A percentile compares a stretch with the other conserved stretches of the same genome.
Evolutionary conservation across 2,329 filamentous ascomycete species (phyloP).

Genomic region (Bipolaris bicolor): DNA sequence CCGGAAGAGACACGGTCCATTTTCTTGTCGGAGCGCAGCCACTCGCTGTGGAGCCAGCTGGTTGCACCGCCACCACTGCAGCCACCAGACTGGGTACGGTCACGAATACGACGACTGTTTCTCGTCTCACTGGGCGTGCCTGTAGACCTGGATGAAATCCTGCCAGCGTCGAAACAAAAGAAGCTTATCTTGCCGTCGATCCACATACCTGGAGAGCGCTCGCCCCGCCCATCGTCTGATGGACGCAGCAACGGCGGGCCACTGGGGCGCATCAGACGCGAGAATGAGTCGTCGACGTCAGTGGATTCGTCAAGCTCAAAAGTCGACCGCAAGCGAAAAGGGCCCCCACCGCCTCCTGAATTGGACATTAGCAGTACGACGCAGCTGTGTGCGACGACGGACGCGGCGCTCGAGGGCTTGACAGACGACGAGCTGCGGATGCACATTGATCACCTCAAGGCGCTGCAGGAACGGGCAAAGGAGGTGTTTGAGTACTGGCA

Average conservation of each 20-base stretch:
- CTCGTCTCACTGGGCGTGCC: conserved; percentile 94
- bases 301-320: conserved; percentile 48
- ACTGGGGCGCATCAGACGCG: conserved; percentile 48
- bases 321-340: conserved; percentile 56
- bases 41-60: conserved; percentile 94
- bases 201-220: conserved; percentile 46
- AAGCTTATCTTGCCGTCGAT: conserved; percentile 92
- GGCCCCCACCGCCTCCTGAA: conserved; percentile 71
- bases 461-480: conserved; percentile 72
- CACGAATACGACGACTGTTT: conserved; percentile 90
- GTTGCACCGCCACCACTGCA: conserved; percentile 93
- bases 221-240: conserved; percentile 47
- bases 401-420: conserved; percentile 80
- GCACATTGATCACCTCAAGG: conserved; percentile 73
- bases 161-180: conserved; percentile 97
- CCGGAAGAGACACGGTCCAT: conserved; percentile 38
- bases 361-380: conserved; percentile 80
- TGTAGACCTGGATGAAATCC: conserved; percentile 94
- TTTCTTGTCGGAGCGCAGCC: conserved; percentile 80
- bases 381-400: conserved; percentile 81
- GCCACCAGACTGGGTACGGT: conserved; percentile 97
- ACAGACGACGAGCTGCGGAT: conserved; percentile 75
- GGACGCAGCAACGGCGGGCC: conserved; percentile 41
- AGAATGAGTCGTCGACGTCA: conserved; percentile 48
- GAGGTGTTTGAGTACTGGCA: conserved; percentile 88